A percentile compares a stretch with the other conserved stretches of the same genome.
Evolutionary conservation across 495 filamentous ascomycete genomes (phyloP).

Genomic region (Podospora didyma): DNA sequence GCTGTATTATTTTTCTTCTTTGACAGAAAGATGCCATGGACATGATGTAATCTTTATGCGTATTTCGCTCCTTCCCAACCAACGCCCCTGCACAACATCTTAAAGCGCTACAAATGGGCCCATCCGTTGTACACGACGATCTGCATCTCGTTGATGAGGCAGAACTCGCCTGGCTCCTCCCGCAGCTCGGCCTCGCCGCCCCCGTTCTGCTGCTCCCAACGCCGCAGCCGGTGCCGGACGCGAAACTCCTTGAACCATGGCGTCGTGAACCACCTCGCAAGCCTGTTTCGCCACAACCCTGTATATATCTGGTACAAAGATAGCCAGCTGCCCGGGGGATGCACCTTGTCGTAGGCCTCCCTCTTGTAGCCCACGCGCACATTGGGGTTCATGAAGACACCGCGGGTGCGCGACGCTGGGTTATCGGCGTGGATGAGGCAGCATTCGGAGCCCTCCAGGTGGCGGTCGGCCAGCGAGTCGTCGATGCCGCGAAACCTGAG

Average conservation of each 20-base stretch:
- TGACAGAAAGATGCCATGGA: too few species aligned
- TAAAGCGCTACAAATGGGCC: slow-evolving; percentile 57
- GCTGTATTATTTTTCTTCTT: too few species aligned
- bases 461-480: slow-evolving; percentile 60
- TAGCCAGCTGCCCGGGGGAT: slow-evolving; percentile 31
- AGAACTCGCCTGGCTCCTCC: slow-evolving; percentile 56
- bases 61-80: too few species aligned
- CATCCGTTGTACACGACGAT: slow-evolving; percentile 70
- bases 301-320: slow-evolving; percentile 19
- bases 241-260: slow-evolving; percentile 29
- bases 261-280: slow-evolving; percentile 22
- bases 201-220: slow-evolving; percentile 42
- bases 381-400: slow-evolving; percentile 73
- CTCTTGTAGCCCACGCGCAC: slow-evolving; percentile 70
- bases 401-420: slow-evolving; percentile 39
- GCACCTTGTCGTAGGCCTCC: slow-evolving; percentile 49
- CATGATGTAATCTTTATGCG: too few species aligned
- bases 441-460: slow-evolving; percentile 78
- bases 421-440: slow-evolving; percentile 83
- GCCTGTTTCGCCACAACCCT: slow-evolving; percentile 47
- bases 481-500: slow-evolving; percentile 64
- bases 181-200: slow-evolving; percentile 21
- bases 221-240: slow-evolving; percentile 33
- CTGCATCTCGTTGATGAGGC: slow-evolving; percentile 84
- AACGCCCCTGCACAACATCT: too few species aligned